Evolutionary conservation across 2,329 filamentous ascomycete genomes (phyloP).

Genomic region (Corinectria fuckeliana): DNA sequence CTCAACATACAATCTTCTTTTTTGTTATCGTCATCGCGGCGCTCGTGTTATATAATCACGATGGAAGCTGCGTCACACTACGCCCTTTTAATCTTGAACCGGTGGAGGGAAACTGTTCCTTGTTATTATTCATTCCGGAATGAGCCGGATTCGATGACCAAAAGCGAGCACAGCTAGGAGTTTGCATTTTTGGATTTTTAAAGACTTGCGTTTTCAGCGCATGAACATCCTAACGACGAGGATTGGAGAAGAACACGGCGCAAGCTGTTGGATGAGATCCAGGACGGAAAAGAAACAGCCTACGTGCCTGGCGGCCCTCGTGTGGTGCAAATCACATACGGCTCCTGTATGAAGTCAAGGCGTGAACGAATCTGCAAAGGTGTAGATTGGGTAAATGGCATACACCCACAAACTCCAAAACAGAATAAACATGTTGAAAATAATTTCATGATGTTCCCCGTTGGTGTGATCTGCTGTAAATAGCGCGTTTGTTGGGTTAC

Average conservation of each 20-base stretch:
- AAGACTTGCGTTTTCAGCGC: constrained; percentile 1
- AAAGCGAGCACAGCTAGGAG: constrained; percentile 35
- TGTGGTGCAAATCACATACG: neutral
- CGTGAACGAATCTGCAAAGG: neutral
- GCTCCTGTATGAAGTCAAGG: neutral
- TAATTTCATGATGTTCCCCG: no score
- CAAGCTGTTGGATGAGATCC: constrained; percentile 1
- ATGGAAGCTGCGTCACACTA: constrained; percentile 14
- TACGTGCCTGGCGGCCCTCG: neutral
- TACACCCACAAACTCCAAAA: neutral
- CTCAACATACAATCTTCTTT: constrained; percentile 2
- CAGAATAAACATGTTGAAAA: neutral
- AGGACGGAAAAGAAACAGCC: neutral
- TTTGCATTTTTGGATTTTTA: constrained; percentile 25
- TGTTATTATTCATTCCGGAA: constrained; percentile 4
- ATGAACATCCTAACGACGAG: neutral
- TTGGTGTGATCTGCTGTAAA: no score
- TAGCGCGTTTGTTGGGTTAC: no score
- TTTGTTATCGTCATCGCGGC: neutral
- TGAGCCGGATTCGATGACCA: constrained; percentile 20
- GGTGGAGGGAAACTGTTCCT: neutral
- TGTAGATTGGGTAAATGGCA: neutral
- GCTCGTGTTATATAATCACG: neutral
- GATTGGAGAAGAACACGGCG: constrained; percentile 3
- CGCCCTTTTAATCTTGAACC: constrained; percentile 23